phyloP scores from a whole-genome alignment of 805 yeast species.

The Candida tibetensis region DNA sequence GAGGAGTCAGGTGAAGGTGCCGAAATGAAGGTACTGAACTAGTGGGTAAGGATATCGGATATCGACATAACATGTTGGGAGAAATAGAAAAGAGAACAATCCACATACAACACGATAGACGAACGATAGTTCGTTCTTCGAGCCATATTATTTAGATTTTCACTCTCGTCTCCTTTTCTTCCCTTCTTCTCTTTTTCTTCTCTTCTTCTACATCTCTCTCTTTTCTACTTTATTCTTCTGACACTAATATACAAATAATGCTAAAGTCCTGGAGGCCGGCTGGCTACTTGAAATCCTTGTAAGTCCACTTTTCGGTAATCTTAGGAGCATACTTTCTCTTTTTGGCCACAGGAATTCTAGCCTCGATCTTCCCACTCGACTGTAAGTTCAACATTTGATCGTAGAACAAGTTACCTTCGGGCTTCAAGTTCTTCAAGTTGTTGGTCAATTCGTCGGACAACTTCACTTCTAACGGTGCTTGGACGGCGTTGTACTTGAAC shows the following conservation, averaged over 20 bases:
- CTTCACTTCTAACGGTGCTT: constrained; percentile 65
- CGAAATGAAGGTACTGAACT: too few relatives aligned
- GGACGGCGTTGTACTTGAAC: constrained; percentile 42
- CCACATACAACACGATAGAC: too few relatives aligned
- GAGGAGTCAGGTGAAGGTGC: too few relatives aligned
- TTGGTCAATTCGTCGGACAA: constrained; percentile 85
- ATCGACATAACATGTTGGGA: too few relatives aligned
- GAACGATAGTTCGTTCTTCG: too few relatives aligned
- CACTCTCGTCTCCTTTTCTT: too few relatives aligned
- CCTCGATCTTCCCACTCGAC: constrained; percentile 80
- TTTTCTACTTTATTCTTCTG: neutral
- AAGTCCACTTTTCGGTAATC: constrained; percentile 88
- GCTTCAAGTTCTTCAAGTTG: constrained; percentile 76
- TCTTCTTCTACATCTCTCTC: neutral
- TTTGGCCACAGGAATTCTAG: constrained; percentile 69
- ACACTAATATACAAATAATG: neutral
- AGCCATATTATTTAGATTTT: too few relatives aligned
- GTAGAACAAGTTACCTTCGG: constrained; percentile 84
- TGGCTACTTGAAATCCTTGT: constrained; percentile 82
- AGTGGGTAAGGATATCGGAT: too few relatives aligned
- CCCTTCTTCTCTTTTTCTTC: neutral
- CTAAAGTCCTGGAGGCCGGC: neutral
- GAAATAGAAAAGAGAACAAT: too few relatives aligned
- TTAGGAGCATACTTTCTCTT: constrained; percentile 68
- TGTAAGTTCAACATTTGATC: constrained; percentile 83